A percentile compares a stretch with the other conserved stretches of the same genome.
phyloP scores from a whole-genome alignment of 805 yeast species.

The Candida gorgasii region DNA sequence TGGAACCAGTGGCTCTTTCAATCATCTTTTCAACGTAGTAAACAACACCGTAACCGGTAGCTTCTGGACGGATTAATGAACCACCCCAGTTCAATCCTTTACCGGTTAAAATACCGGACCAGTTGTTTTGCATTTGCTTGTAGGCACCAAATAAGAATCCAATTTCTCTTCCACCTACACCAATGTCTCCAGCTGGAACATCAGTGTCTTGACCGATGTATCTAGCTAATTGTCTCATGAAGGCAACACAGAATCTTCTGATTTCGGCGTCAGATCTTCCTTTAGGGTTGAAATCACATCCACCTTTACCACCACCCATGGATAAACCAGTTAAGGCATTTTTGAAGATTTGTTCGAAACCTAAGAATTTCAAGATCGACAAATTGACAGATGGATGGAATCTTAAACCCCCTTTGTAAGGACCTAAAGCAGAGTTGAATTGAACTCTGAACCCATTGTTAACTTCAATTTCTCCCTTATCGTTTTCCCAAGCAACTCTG shows the following conservation, averaged over 20 bases:
- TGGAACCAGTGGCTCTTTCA: constrained; percentile 86
- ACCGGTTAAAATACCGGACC: constrained; percentile 98
- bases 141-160: constrained; percentile 97
- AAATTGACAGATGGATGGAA: constrained; percentile 97
- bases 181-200: constrained; percentile 99
- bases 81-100: constrained; percentile 99
- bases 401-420: constrained; percentile 98
- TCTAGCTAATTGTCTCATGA: constrained; percentile 93
- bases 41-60: constrained; percentile 97
- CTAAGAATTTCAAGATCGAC: constrained; percentile 92
- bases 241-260: constrained; percentile 93
- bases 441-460: constrained; percentile 98
- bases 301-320: constrained; percentile 99
- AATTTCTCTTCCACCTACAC: constrained; percentile 95
- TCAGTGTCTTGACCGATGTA: constrained; percentile 97
- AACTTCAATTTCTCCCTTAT: constrained; percentile 85
- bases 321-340: constrained; percentile 95
- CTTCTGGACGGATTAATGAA: constrained; percentile 97
- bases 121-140: constrained; percentile 85
- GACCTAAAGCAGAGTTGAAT: constrained; percentile 97
- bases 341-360: constrained; percentile 98
- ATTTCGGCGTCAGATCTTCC: constrained; percentile 91
- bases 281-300: constrained; percentile 97
- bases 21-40: constrained; percentile 98
- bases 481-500: constrained; percentile 98